phyloP scores from a whole-genome alignment of 805 yeast species.

The Zygosaccharomyces bailii region DNA sequence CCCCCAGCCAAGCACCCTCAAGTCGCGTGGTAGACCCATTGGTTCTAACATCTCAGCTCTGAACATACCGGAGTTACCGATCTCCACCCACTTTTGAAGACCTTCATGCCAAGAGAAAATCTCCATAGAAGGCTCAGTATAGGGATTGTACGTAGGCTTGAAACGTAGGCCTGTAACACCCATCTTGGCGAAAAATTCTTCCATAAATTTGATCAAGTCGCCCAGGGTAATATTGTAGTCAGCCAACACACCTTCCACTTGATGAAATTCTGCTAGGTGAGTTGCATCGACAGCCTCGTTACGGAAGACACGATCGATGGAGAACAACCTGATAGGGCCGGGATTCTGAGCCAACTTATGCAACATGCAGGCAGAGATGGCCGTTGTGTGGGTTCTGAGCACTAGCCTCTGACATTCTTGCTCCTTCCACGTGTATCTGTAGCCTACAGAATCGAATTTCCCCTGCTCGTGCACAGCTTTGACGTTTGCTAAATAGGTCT shows the following conservation, averaged over 20 bases:
- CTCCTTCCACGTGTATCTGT: slow-evolving; percentile 95
- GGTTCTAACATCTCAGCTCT: slow-evolving; percentile 99
- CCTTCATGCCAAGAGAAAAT: slow-evolving; percentile 96
- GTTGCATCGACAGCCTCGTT: slow-evolving; percentile 99
- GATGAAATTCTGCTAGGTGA: slow-evolving; percentile 98
- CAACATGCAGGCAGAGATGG: slow-evolving; percentile 85
- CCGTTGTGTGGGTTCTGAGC: slow-evolving; percentile 95
- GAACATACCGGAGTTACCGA: slow-evolving; percentile 99
- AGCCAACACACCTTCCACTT: slow-evolving; percentile 98
- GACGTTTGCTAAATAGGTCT: slow-evolving; percentile 70
- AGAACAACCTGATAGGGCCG: slow-evolving; percentile 84
- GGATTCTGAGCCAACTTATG: slow-evolving; percentile 85
- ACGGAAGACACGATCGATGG: slow-evolving; percentile 97
- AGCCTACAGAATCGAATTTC: slow-evolving; percentile 91
- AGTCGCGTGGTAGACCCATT: slow-evolving; percentile 93
- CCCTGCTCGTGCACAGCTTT: slow-evolving; percentile 86
- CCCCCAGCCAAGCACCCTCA: slow-evolving; percentile 97
- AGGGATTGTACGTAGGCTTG: slow-evolving; percentile 98
- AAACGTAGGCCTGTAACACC: slow-evolving; percentile 93
- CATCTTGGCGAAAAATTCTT: slow-evolving; percentile 93
- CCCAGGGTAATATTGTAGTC: slow-evolving; percentile 94
- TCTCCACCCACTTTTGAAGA: slow-evolving; percentile 95
- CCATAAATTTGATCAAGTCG: slow-evolving; percentile 97
- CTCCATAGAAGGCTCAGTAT: slow-evolving; percentile 98
- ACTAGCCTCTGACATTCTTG: slow-evolving; percentile 89